A percentile compares a stretch with the other conserved stretches of the same genome.
phyloP scores from a whole-genome alignment of 371 early-diverging fungal genomes.

The Aphelidium insulamus region DNA sequence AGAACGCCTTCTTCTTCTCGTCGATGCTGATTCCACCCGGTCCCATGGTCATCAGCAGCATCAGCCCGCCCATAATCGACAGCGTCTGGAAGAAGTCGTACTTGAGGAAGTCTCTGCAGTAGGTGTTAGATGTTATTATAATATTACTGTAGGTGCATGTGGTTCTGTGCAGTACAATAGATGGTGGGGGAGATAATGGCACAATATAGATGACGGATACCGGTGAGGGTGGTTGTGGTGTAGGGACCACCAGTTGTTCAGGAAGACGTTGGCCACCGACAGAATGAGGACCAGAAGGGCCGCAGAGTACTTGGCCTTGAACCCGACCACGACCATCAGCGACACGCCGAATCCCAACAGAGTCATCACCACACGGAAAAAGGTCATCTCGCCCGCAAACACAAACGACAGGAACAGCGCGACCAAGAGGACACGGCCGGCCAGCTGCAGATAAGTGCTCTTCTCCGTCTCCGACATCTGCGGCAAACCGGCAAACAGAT shows the following conservation, averaged over 20 bases:
- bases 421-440: slow-evolving; percentile 75
- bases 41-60: slow-evolving; percentile 72
- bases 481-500: slow-evolving; percentile 72
- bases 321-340: slow-evolving; percentile 84
- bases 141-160: neutral
- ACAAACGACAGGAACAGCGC: slow-evolving; percentile 71
- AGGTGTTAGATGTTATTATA: slow-evolving; percentile 2
- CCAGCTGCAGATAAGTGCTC: slow-evolving; percentile 63
- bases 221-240: slow-evolving; percentile 49
- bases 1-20: slow-evolving; percentile 88
- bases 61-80: slow-evolving; percentile 82
- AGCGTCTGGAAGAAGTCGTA: slow-evolving; percentile 96
- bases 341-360: slow-evolving; percentile 62
- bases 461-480: slow-evolving; percentile 52
- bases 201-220: slow-evolving; percentile 3
- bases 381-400: slow-evolving; percentile 57
- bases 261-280: slow-evolving; percentile 60
- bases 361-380: slow-evolving; percentile 40
- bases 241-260: slow-evolving; percentile 92
- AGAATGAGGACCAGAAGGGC: slow-evolving; percentile 72
- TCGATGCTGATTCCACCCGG: slow-evolving; percentile 81
- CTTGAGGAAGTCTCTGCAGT: slow-evolving; percentile 84
- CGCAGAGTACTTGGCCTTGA: slow-evolving; percentile 88
- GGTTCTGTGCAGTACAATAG: neutral
- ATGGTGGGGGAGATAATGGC: neutral